Evolutionary conservation across 805 yeast species (phyloP).

Genomic region (Nadsonia fulvescens): DNA sequence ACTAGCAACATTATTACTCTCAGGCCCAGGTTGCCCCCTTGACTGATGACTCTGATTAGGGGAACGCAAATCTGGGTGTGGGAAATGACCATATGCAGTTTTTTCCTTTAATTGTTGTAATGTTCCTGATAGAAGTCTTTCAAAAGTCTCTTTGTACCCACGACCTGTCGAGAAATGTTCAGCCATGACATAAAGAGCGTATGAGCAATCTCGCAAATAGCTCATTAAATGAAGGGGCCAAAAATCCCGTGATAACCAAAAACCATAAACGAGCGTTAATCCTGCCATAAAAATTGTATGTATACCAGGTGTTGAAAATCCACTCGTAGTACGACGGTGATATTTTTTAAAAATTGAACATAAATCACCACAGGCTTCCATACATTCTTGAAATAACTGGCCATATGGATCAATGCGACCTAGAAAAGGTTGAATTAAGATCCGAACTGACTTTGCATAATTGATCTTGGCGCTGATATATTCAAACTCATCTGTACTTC

Average conservation of each 20-base stretch:
- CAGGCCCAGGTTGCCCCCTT: neutral
- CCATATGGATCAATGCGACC: constrained; percentile 45
- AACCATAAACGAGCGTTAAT: constrained; percentile 44
- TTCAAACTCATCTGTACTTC: too few species aligned
- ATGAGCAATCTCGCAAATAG: constrained; percentile 47
- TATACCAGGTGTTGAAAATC: constrained; percentile 48
- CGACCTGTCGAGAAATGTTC: constrained; percentile 46
- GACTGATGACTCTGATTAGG: neutral
- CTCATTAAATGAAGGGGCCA: constrained; percentile 27
- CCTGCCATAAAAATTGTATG: constrained; percentile 57
- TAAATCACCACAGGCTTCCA: constrained; percentile 54
- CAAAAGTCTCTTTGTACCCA: constrained; percentile 48
- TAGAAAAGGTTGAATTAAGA: constrained; percentile 44
- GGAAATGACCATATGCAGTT: constrained; percentile 5
- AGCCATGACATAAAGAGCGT: constrained; percentile 45
- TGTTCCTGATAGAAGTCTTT: constrained; percentile 46
- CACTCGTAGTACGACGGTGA: constrained; percentile 42
- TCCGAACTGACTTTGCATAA: constrained; percentile 41
- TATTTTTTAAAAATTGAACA: constrained; percentile 46
- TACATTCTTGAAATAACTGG: constrained; percentile 43
- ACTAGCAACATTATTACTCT: too few species aligned
- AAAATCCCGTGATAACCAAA: constrained; percentile 45
- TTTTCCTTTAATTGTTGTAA: constrained; percentile 38
- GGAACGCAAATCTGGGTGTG: constrained; percentile 1
- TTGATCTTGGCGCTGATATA: constrained; percentile 41